Conservation (phyloP, 169 alveolate genomes). For the Perkinsus chesapeaki region DNA sequence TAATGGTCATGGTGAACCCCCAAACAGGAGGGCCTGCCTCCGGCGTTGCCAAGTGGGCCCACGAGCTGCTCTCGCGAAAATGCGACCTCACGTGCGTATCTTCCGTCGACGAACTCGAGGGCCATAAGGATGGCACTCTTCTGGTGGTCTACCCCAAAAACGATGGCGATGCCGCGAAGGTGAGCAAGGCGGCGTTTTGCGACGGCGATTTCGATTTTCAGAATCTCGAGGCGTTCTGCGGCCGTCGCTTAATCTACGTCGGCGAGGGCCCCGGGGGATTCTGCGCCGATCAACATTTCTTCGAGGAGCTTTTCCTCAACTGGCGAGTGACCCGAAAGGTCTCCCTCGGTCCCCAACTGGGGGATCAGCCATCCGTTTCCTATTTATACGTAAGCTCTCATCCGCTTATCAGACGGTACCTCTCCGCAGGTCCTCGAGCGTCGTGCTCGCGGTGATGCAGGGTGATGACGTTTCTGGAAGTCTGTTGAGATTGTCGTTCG, state of each 20-base stretch:
- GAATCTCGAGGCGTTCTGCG: not conserved
- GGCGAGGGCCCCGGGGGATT: conserved; percentile 2
- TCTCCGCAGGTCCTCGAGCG: not conserved
- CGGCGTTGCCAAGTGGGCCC: not conserved
- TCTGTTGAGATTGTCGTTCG: too few species aligned
- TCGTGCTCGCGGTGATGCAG: too few species aligned
- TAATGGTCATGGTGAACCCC: not conserved
- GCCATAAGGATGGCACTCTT: not conserved
- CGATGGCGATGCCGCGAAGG: not conserved
- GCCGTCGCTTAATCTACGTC: not conserved
- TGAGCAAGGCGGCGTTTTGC: not conserved
- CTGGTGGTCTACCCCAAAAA: not conserved
- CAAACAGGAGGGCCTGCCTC: not conserved
- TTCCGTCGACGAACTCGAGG: not conserved
- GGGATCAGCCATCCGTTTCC: not conserved
- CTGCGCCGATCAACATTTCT: not conserved
- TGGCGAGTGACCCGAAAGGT: not conserved
- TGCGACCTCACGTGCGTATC: not conserved
- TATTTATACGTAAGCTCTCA: not conserved
- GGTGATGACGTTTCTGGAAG: too few species aligned
- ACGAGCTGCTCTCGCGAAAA: not conserved
- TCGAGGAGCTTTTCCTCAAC: not conserved
- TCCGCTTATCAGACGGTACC: not conserved
- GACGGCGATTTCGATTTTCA: not conserved
- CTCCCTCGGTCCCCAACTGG: not conserved